Base-by-base conservation (phyloP, 2,329 filamentous ascomycete genomes). In the Paraconiothyrium sp. region DNA sequence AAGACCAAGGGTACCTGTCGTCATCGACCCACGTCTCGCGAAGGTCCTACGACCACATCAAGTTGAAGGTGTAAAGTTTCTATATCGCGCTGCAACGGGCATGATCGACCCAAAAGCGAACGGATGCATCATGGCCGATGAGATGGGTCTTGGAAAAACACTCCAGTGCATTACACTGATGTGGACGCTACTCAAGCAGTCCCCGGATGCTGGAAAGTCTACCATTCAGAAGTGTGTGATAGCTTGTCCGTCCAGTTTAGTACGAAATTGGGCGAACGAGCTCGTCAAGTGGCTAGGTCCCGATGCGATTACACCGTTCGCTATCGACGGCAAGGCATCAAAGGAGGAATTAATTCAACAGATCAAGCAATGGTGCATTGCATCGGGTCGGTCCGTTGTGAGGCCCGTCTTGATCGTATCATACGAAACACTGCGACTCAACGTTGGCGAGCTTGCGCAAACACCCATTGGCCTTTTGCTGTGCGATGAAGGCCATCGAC, bases 101-200 rank as follows among this genome's bases (percentile, higher is more conserved):
- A 86, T 98, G 85, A 92, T 98, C 59, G 95, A 98, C 71, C 86
- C 91, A 41, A 94, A 94, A 71, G 95, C 95, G 52, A 92, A 97
- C 77, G 95, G 95, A 2, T 99, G 95, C 80, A 99, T 99, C 76
- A 99, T 99, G 95, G 95, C 95, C 57, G 95, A 99, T 77, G 95
- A 97, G 77, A 99, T 99, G 95, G 95, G 95, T 70, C 83, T 99
- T 34, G 95, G 95, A 59, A 99, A 99, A 82, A 99, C 95, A 71
- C 81, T 99, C 47, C 95, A 99, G 83, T 99, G 95, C 79, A 99
- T 99, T 72, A 88, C 95, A 0, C 85, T 99, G 54, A 90, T 99
- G 84, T 99, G 95, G 95, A 99, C 95, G 1, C 81, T 99, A 1
- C 82, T 99, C 16, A 98, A 97, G 78, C 95, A 99, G 75, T 97